Conservation (phyloP, 1,284 basidiomycete genomes). For the Bjerkandera adusta region DNA sequence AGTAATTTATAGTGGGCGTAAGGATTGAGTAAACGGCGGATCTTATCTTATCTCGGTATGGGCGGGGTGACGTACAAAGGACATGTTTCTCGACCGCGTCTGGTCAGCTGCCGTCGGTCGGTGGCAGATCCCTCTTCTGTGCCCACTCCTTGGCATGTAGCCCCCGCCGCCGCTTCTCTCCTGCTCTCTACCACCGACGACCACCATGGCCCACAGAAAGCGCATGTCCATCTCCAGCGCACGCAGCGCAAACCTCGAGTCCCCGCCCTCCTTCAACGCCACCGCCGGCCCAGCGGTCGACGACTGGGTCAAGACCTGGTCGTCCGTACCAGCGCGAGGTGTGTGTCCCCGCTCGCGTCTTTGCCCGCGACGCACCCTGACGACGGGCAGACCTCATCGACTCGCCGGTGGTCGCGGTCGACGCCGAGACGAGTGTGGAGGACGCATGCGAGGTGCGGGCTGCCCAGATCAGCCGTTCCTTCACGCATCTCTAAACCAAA, state of each 20-base stretch:
- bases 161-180: constrained; percentile 3
- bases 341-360: background rate
- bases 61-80: constrained; percentile 12
- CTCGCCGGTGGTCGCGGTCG: constrained; percentile 57
- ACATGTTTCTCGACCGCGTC: background rate
- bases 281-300: constrained; percentile 43
- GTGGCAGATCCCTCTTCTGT: constrained; percentile 3
- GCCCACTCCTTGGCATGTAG: constrained; percentile 19
- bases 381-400: constrained; percentile 63
- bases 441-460: constrained; percentile 71
- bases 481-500: background rate
- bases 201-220: constrained; percentile 28
- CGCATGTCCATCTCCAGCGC: constrained; percentile 34
- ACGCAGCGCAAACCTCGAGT: constrained; percentile 25
- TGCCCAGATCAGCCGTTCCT: background rate
- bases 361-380: no score
- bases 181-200: background rate
- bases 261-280: constrained; percentile 26
- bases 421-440: constrained; percentile 68
- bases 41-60: constrained; percentile 26
- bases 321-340: constrained; percentile 54
- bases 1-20: background rate
- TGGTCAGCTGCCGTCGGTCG: no score
- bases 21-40: constrained; percentile 7
- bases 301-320: constrained; percentile 60